A percentile compares a stretch with the other conserved stretches of the same genome.
Conservation (phyloP, 1,284 basidiomycete genomes). For the Megacollybia platyphylla region DNA sequence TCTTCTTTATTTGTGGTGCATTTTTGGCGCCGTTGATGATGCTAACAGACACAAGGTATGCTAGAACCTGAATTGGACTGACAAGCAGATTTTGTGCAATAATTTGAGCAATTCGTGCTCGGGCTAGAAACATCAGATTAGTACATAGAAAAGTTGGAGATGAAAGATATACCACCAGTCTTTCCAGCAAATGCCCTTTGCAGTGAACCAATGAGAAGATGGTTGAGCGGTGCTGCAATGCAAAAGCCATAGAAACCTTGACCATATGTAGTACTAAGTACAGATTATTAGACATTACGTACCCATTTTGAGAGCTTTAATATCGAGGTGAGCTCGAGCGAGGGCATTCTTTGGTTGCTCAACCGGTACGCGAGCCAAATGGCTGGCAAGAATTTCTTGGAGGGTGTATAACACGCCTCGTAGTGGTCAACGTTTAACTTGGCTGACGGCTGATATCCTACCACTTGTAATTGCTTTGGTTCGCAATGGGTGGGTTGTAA, state of each 20-base stretch:
- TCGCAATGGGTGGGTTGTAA: conserved; percentile 45
- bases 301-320: conserved; percentile 67
- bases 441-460: conserved; percentile 13
- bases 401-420: conserved; percentile 60
- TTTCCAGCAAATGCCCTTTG: conserved; percentile 71
- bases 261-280: too few relatives aligned
- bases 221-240: conserved; percentile 75
- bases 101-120: conserved; percentile 63
- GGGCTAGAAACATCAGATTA: conserved; percentile 3
- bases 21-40: conserved; percentile 75
- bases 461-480: conserved; percentile 68
- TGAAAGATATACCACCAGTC: conserved; percentile 29
- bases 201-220: conserved; percentile 58
- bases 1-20: conserved; percentile 50
- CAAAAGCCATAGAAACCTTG: conserved; percentile 62
- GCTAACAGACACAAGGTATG: conserved; percentile 68
- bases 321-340: conserved; percentile 43
- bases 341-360: conserved; percentile 41
- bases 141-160: too few relatives aligned
- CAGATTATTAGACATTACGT: too few relatives aligned
- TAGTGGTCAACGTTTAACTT: conserved; percentile 3
- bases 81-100: conserved; percentile 70
- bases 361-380: conserved; percentile 47
- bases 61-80: conserved; percentile 64
- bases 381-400: conserved; percentile 71